Base-by-base conservation (phyloP, 768 basidiomycete species). In the Russula ochroleuca region DNA sequence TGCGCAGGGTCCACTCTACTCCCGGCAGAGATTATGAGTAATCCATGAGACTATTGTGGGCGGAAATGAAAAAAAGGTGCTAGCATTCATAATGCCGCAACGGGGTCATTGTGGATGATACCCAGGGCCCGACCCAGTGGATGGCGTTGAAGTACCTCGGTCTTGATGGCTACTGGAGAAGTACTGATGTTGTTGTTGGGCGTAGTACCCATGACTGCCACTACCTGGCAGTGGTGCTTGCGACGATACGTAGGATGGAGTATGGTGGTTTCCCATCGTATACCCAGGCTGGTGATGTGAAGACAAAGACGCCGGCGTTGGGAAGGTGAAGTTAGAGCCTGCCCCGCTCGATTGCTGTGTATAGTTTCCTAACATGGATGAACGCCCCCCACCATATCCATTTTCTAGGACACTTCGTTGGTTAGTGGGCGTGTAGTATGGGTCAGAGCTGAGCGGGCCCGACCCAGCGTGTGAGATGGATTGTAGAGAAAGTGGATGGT, bases 401-500 rank as follows among this genome's bases (percentile, higher is more conserved):
- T 65, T 65, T 41, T 65, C 64, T 9, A 67, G 57, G 25, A 62
- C 41, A 49, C 15, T 68, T 17, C 67, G 67, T 51, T 68, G 67
- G 19, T 21, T 47, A 23, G 66, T 38, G 21, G 62, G 25, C 17
- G 55, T 0, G 56, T 67, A 68, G 37, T 68, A 67, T 33, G 62
- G 56, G 49, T 67, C 68, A 40, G 68, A 54, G n/a, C 58, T 51
- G 37, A 65, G 48, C n/a, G 67, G 47, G 28, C 64, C 60, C 23
- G 59, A 52, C 57, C 62, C 63, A 59, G 69, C 5, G 49, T 69
- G 70, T 40, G 73, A 66, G 56, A 76, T 69, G 25, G 85, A 84
- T 72, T 88, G 88, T 25, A 90, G 81, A 9, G 86, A 84, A 83
- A 90, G 85, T 14, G 90, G 89, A 69, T 88, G 87, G 72, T 89